Evolutionary conservation across 495 filamentous ascomycete species (phyloP).

Genomic region (Hypoxylon perforatum): DNA sequence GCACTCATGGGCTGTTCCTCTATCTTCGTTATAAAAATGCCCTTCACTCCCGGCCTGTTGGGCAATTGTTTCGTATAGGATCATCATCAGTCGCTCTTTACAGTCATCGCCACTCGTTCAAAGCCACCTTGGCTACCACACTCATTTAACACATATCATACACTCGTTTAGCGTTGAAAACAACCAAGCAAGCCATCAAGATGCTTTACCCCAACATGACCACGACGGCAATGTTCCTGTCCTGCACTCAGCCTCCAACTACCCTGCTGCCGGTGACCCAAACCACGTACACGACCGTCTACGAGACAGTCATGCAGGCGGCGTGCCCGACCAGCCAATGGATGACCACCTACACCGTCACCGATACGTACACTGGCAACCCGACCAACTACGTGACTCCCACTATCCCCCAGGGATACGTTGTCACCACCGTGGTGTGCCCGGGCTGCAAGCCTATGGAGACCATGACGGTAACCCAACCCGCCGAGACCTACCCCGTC

Average conservation of each 20-base stretch:
- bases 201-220: constrained; percentile 43
- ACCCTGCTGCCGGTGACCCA: constrained; percentile 34
- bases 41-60: background rate
- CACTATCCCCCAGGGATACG: constrained; percentile 51
- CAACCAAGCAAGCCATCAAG: constrained; percentile 20
- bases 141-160: constrained; percentile 27
- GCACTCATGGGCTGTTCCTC: background rate
- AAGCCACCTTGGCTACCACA: constrained; percentile 35
- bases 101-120: constrained; percentile 36
- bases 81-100: constrained; percentile 31
- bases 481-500: constrained; percentile 37
- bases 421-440: constrained; percentile 52
- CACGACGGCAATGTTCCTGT: constrained; percentile 27
- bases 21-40: constrained; percentile 39
- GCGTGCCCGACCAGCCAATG: constrained; percentile 54
- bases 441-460: constrained; percentile 41
- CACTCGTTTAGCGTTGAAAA: constrained; percentile 12
- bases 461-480: constrained; percentile 51
- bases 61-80: constrained; percentile 1
- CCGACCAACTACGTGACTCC: constrained; percentile 38
- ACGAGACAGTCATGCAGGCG: constrained; percentile 53
- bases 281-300: constrained; percentile 52
- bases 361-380: constrained; percentile 51
- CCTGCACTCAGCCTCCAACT: constrained; percentile 30
- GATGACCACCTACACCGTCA: constrained; percentile 59